Evolutionary conservation across 495 filamentous ascomycete species (phyloP), one percentile per base, ranked within the genome.

Genomic region (Polyplosphaeria fusca): DNA sequence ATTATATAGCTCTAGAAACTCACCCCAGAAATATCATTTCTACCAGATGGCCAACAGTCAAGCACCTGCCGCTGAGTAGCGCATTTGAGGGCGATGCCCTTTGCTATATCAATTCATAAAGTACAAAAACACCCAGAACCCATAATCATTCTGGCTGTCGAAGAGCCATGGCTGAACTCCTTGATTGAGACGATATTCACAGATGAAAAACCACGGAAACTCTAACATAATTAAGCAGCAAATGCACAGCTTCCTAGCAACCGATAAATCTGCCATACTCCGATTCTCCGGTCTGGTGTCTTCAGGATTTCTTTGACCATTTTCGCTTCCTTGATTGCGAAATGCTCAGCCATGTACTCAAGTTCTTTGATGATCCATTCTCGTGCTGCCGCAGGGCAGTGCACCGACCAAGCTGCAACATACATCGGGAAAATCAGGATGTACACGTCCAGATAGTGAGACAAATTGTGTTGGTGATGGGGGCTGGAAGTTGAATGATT

Each of bases 201-300:
- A n/a, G n/a, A n/a, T n/a, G n/a, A n/a, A n/a, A n/a, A n/a, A n/a
- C n/a, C n/a, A n/a, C n/a, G n/a, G n/a, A n/a, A n/a, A n/a, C n/a
- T n/a, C n/a, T n/a, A n/a, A n/a, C n/a, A n/a, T n/a, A n/a, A n/a
- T 35, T 35, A 35, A 35, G 30, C 30, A 35, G 30, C 30, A 35
- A 72, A 71, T 12, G 70, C 68, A 53, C 70, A 74, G 46, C 70
- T 66, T 5, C 71, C 71, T 26, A 72, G 61, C 51, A 71, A 44
- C 7, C 67, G 48, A 66, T 70, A 73, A 20, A 72, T 60, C 7
- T 59, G 46, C 70, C 68, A 73, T 3, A 65, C 56, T 28, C 51
- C 43, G 25, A 52, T 44, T 38, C 43, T 49, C 25, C 49, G 41
- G 0, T 11, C 44, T 40, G 18, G 37, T 46, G 45, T 28, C 58